phyloP scores from a whole-genome alignment of 164 flowering plant species.

The Annona cherimola region DNA sequence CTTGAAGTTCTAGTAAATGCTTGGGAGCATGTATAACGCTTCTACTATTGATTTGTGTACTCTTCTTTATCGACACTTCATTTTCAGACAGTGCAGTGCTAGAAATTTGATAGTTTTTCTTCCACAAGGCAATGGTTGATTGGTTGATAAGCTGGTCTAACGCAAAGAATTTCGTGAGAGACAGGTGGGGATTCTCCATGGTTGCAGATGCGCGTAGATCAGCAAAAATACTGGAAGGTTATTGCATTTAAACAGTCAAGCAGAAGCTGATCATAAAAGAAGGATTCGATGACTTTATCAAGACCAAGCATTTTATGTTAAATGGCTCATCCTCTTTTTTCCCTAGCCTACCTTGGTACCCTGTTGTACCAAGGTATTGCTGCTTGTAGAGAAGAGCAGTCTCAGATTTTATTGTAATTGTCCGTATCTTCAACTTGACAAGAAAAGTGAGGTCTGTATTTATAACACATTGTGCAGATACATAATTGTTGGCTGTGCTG shows the following conservation, averaged over 20 bases:
- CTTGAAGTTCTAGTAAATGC: conserved; percentile 30
- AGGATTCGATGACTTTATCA: background rate
- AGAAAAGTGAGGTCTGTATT: too few relatives aligned
- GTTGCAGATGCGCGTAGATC: conserved; percentile 64
- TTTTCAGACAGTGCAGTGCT: conserved; percentile 19
- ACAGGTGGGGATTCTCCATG: conserved; percentile 43
- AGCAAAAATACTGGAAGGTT: conserved; percentile 63
- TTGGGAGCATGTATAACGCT: conserved; percentile 26
- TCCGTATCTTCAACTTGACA: too few relatives aligned
- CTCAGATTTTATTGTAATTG: too few relatives aligned
- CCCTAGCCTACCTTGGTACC: too few relatives aligned
- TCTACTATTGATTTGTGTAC: conserved; percentile 13
- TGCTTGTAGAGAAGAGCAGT: too few relatives aligned
- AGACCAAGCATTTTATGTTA: too few relatives aligned
- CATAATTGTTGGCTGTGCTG: too few relatives aligned
- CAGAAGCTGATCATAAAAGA: background rate
- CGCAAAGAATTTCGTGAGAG: conserved; percentile 60
- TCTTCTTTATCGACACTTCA: conserved; percentile 30
- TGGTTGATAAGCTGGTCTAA: conserved; percentile 57
- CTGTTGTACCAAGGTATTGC: too few relatives aligned
- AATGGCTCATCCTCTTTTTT: too few relatives aligned
- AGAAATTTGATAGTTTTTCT: conserved; percentile 22
- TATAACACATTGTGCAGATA: too few relatives aligned
- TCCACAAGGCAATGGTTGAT: conserved; percentile 17
- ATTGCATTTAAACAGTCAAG: background rate